Conservation (phyloP, 306 rosid genomes). For the Psophocarpus tetragonolobus region DNA sequence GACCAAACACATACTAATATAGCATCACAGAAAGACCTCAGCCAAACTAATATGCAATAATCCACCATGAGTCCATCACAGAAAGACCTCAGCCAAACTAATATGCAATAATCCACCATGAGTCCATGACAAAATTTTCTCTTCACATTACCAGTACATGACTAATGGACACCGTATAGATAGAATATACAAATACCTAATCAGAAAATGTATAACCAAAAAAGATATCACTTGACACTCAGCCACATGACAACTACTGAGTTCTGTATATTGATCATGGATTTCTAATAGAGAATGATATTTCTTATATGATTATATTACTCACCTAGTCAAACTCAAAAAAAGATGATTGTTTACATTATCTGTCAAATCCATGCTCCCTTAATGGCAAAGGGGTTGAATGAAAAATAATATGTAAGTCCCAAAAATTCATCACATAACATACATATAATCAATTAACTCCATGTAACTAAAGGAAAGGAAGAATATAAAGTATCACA, state of each 20-base stretch:
- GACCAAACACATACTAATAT: neutral
- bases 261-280: conserved; percentile 11
- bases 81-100: conserved; percentile 6
- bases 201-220: neutral
- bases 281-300: neutral
- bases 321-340: neutral
- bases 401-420: neutral
- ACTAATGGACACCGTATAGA: neutral
- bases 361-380: neutral
- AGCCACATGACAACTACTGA: neutral
- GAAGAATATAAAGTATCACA: neutral
- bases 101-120: neutral
- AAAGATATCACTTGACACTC: neutral
- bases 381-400: neutral
- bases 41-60: neutral
- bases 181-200: neutral
- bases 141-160: neutral
- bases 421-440: conserved; percentile 25
- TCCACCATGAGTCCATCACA: neutral
- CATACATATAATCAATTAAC: conserved; percentile 9
- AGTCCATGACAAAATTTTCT: neutral
- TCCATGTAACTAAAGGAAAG: neutral
- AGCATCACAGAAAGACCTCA: neutral
- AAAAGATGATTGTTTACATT: neutral
- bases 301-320: neutral